Evolutionary conservation across 2,329 filamentous ascomycete genomes (phyloP), one percentile per base, ranked within the genome.

Genomic region (Ilyonectria mors-panacis): DNA sequence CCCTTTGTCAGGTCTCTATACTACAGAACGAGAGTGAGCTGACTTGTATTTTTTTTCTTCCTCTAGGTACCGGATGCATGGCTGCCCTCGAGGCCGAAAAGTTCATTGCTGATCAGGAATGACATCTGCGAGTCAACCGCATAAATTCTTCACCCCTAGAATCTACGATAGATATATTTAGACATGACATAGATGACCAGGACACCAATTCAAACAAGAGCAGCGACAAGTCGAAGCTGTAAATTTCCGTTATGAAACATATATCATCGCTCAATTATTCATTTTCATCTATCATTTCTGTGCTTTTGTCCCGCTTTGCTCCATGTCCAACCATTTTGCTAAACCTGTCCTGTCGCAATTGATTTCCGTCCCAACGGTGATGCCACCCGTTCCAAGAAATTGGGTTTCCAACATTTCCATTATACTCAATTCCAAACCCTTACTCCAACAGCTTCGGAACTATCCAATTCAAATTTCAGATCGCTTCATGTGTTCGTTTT

Each of bases 1-100:
- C 6, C 15, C 37, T 19, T 42, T 8, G 12, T 7, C 13, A 15
- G 28, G 47, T 7, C 26, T 2, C 48, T 19, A 19, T 19, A n/a
- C 19, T 19, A 5, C 2, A 37, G 19, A 26, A 28, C 10, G 21
- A n/a, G 2, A 21, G 62, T 42, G 19, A 55, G 21, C n/a, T 63
- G 21, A 56, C 47, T 57, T 37, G 9, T 54, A 57, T 59, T 19
- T 28, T 19, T 28, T 15, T 48, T 30, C 17, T 19, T 42, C 39
- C n/a, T n/a, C 60, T 71, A 95, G 94, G 95, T 67, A 94, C 95
- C 68, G 96, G 96, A 70, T 99, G 96, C 82, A 92, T 98, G 85
- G 96, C 96, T 59, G 96, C 95, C 12, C 89, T 99, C 61, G 96
- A 99, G 79, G 95, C 95, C 10, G 96, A 99, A 84, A 97, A 97